These are phyloP conservation scores for Trichoderma virens DNA, from an alignment of 495 filamentous ascomycete genomes.

Conservation along the genomic window DNA sequence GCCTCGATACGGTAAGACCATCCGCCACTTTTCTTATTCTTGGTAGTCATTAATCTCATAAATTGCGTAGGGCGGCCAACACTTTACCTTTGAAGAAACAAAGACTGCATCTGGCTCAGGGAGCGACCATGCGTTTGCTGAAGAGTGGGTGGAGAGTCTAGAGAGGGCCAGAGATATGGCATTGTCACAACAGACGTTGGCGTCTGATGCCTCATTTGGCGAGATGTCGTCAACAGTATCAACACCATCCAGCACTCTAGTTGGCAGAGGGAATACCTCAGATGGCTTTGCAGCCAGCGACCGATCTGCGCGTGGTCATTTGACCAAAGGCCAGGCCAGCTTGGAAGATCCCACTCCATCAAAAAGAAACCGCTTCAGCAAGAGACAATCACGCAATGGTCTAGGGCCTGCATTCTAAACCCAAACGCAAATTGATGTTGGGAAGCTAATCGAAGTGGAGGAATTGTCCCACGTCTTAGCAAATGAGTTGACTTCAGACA, in stretches of 20 bases:
- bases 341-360: slow-evolving; percentile 44
- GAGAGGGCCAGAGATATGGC: slow-evolving; percentile 78
- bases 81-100: slow-evolving; percentile 87
- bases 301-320: slow-evolving; percentile 41
- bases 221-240: slow-evolving; percentile 66
- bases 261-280: slow-evolving; percentile 30
- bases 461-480: not conserved
- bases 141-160: slow-evolving; percentile 84
- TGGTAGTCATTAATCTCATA: slow-evolving; percentile 6
- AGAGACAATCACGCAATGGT: slow-evolving; percentile 82
- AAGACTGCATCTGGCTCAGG: slow-evolving; percentile 46
- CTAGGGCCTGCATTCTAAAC: slow-evolving; percentile 69
- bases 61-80: slow-evolving; percentile 66
- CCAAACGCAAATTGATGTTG: not conserved
- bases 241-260: slow-evolving; percentile 70
- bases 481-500: not conserved
- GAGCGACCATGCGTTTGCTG: slow-evolving; percentile 44
- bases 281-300: slow-evolving; percentile 36
- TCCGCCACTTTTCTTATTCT: not conserved
- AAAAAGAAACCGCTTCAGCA: slow-evolving; percentile 75
- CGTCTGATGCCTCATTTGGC: slow-evolving; percentile 60
- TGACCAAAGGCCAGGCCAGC: slow-evolving; percentile 48
- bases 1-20: slow-evolving; percentile 79
- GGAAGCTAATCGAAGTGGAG: not conserved
- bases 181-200: slow-evolving; percentile 57